Evolutionary conservation across 768 basidiomycete genomes (phyloP).

Genomic region (Tephrocybe sp.): DNA sequence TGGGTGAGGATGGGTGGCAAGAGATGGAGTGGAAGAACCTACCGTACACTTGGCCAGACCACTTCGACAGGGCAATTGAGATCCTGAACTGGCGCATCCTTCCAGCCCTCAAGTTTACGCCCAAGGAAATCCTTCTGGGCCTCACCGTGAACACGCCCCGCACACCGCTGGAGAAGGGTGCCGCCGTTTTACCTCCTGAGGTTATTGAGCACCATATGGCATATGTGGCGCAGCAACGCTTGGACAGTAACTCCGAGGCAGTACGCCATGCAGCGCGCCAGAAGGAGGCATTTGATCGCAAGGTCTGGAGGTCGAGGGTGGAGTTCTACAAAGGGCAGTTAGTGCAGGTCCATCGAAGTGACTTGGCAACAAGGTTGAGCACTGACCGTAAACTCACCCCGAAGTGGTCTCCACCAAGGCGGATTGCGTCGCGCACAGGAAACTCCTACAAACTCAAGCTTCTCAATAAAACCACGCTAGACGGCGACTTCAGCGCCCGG

Average conservation of each 20-base stretch:
- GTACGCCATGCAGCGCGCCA: constrained; percentile 21
- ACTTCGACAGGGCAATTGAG: constrained; percentile 25
- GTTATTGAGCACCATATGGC: constrained; percentile 22
- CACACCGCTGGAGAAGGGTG: constrained; percentile 8
- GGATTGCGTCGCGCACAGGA: constrained; percentile 8
- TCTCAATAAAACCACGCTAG: constrained; percentile 11
- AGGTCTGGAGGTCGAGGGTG: constrained; percentile 13
- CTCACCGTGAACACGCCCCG: constrained; percentile 24
- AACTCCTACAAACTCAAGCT: constrained; percentile 25
- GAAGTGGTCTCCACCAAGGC: constrained; percentile 27
- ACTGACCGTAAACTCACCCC: constrained; percentile 25
- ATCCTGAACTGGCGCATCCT: constrained; percentile 21
- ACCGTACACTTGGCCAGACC: constrained; percentile 27
- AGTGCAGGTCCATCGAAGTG: constrained; percentile 22
- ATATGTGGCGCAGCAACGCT: neutral
- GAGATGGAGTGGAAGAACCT: constrained; percentile 16
- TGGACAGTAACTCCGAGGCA: neutral
- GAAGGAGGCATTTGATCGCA: constrained; percentile 24
- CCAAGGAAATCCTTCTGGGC: constrained; percentile 29
- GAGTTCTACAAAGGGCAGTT: constrained; percentile 24
- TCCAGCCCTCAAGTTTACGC: constrained; percentile 22
- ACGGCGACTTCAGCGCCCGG: constrained; percentile 17
- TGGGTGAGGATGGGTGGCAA: constrained; percentile 7
- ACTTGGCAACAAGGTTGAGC: constrained; percentile 23
- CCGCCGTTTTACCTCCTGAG: neutral